Evolutionary conservation across 1,284 basidiomycete species (phyloP).

Genomic region (Ustilago loliicola): DNA sequence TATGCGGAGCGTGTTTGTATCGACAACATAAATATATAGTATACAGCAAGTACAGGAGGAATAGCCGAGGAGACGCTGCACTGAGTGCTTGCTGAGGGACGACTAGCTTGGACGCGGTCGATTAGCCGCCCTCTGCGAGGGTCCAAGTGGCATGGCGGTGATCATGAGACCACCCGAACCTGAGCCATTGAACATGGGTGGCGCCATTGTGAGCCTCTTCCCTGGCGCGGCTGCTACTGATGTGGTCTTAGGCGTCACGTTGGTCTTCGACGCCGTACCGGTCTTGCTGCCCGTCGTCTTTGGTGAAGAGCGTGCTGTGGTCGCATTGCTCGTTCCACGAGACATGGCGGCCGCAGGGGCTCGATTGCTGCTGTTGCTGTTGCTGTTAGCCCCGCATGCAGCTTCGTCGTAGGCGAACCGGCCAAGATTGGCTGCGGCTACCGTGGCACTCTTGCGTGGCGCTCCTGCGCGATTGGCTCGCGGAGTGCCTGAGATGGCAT

Average conservation of each 20-base stretch:
- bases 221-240: not conserved
- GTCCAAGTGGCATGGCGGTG: conserved; percentile 26
- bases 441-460: conserved; percentile 27
- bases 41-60: too few species aligned
- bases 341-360: not conserved
- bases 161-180: conserved; percentile 5
- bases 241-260: not conserved
- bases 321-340: not conserved
- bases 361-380: not conserved
- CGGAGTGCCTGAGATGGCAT: not conserved
- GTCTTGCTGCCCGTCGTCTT: conserved; percentile 1
- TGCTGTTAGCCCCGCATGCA: not conserved
- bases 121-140: conserved; percentile 17
- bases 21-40: too few species aligned
- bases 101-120: conserved; percentile 18
- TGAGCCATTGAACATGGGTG: not conserved
- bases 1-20: too few species aligned
- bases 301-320: not conserved
- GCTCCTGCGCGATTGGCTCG: conserved; percentile 4
- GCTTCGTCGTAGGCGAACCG: conserved; percentile 32
- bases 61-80: too few species aligned
- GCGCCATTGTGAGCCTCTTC: conserved; percentile 29
- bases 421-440: conserved; percentile 21
- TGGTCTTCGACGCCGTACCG: not conserved
- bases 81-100: too few species aligned